phyloP scores from a whole-genome alignment of 2,329 filamentous ascomycete species.

The Juglanconis oblonga region DNA sequence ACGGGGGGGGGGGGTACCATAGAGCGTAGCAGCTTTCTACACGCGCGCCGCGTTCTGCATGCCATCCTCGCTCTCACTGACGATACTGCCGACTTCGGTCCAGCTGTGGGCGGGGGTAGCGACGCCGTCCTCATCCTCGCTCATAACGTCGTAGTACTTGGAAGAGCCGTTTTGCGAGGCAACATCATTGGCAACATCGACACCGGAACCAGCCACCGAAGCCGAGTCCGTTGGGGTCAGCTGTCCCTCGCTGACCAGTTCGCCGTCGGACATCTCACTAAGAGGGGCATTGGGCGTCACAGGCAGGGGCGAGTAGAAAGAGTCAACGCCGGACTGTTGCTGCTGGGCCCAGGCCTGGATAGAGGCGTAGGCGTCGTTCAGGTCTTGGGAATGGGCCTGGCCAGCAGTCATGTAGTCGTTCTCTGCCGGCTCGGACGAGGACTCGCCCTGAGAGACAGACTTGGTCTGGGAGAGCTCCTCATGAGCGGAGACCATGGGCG shows the following conservation, averaged over 20 bases:
- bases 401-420: slow-evolving; percentile 54
- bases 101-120: slow-evolving; percentile 57
- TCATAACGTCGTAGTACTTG: slow-evolving; percentile 53
- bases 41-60: slow-evolving; percentile 29
- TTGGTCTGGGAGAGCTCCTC: neutral
- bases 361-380: slow-evolving; percentile 50
- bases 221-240: slow-evolving; percentile 58
- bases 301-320: slow-evolving; percentile 60
- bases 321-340: slow-evolving; percentile 38
- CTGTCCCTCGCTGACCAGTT: slow-evolving; percentile 50
- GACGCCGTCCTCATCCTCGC: slow-evolving; percentile 55
- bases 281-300: slow-evolving; percentile 46
- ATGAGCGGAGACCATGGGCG: neutral
- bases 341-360: slow-evolving; percentile 64
- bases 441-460: slow-evolving; percentile 35
- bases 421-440: slow-evolving; percentile 38
- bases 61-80: slow-evolving; percentile 53
- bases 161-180: slow-evolving; percentile 36
- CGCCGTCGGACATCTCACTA: slow-evolving; percentile 42
- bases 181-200: slow-evolving; percentile 44
- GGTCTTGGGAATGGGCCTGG: slow-evolving; percentile 35
- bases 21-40: slow-evolving; percentile 19
- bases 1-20: neutral
- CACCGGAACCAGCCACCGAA: slow-evolving; percentile 51
- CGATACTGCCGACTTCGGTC: slow-evolving; percentile 62